Conservation (phyloP, 805 yeast species). For the Candida khao-thaluensis region DNA sequence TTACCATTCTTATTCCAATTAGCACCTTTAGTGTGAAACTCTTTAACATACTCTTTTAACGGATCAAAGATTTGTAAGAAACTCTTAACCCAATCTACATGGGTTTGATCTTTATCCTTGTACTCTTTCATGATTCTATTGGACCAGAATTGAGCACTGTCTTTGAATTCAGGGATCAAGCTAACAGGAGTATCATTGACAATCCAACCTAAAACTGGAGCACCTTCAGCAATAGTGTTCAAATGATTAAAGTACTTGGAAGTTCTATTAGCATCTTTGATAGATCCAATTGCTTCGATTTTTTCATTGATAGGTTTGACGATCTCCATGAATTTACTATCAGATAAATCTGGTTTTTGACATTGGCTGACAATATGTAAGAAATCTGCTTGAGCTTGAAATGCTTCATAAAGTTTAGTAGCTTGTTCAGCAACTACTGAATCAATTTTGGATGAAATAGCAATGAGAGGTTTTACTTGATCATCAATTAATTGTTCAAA, state of each 20-base stretch:
- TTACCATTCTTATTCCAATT: conserved; percentile 67
- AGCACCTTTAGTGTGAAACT: conserved; percentile 81
- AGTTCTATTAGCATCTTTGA: conserved; percentile 74
- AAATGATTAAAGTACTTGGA: conserved; percentile 67
- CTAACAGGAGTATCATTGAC: conserved; percentile 73
- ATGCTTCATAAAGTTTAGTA: conserved; percentile 47
- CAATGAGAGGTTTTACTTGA: conserved; percentile 59
- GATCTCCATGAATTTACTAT: conserved; percentile 53
- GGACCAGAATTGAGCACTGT: conserved; percentile 91
- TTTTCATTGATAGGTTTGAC: conserved; percentile 66
- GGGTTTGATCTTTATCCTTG: conserved; percentile 66
- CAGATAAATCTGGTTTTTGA: conserved; percentile 60
- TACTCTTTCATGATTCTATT: conserved; percentile 84
- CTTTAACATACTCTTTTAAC: conserved; percentile 70
- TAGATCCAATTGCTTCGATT: conserved; percentile 54
- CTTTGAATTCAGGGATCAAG: conserved; percentile 77
- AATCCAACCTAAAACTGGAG: conserved; percentile 90
- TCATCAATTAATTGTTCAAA: conserved; percentile 56
- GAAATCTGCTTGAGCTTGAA: conserved; percentile 57
- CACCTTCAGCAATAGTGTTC: conserved; percentile 84
- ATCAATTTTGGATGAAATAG: conserved; percentile 52
- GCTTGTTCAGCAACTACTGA: conserved; percentile 59
- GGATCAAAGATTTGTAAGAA: conserved; percentile 65
- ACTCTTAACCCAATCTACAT: conserved; percentile 78
- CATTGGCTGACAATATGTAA: conserved; percentile 58